A percentile compares a stretch with the other conserved stretches of the same genome.
These are phyloP conservation scores for Phlebiopsis flavidoalba DNA, from an alignment of 768 basidiomycete species.

Conservation along the genomic window DNA sequence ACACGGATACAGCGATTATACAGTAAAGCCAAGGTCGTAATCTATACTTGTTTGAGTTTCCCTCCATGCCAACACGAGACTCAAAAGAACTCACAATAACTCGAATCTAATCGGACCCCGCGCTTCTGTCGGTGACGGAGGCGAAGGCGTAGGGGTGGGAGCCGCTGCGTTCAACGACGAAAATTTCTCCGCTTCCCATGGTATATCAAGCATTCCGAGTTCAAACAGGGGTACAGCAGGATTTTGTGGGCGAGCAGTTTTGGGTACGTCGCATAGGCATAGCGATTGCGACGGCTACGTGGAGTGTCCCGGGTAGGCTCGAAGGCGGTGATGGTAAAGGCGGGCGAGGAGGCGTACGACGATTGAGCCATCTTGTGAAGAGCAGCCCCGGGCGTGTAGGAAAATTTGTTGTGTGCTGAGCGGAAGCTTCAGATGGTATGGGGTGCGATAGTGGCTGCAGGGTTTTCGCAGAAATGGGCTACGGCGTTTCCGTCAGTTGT, in stretches of 20 bases:
- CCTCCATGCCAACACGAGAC: too few species aligned
- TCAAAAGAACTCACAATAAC: too few species aligned
- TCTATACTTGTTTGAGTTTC: too few species aligned
- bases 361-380: not conserved
- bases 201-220: conserved; percentile 2
- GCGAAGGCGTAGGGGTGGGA: conserved; percentile 21
- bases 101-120: too few species aligned
- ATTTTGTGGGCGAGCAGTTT: not conserved
- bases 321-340: not conserved
- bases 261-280: conserved; percentile 4
- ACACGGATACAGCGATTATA: too few species aligned
- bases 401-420: not conserved
- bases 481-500: not conserved
- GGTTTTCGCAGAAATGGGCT: not conserved
- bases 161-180: conserved; percentile 63
- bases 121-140: too few species aligned
- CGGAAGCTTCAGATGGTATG: not conserved
- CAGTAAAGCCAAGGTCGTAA: too few species aligned
- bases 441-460: not conserved
- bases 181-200: conserved; percentile 3
- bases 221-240: not conserved
- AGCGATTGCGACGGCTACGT: conserved; percentile 1
- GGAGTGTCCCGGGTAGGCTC: not conserved
- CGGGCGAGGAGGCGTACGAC: not conserved
- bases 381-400: not conserved